Conservation (phyloP, 805 yeast genomes). For the Dipodascopsis uninucleata region DNA sequence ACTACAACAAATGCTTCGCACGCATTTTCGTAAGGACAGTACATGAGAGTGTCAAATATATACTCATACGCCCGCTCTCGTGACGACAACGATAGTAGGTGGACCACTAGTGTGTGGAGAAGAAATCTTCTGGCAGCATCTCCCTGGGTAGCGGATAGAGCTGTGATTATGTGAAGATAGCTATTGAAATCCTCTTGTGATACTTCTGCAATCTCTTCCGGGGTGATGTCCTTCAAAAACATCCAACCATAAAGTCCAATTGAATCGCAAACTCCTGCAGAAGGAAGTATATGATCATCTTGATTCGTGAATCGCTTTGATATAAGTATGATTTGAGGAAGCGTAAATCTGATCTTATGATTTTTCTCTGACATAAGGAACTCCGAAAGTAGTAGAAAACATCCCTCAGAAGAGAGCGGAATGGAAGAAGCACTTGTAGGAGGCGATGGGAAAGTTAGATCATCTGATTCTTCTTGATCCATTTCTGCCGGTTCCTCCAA, state of each 20-base stretch:
- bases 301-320: conserved; percentile 24
- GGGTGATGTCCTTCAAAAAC: conserved; percentile 29
- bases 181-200: conserved; percentile 36
- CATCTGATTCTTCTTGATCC: conserved; percentile 38
- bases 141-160: conserved; percentile 38
- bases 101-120: conserved; percentile 59
- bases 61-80: conserved; percentile 58
- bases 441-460: conserved; percentile 39
- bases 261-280: conserved; percentile 37
- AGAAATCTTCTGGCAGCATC: conserved; percentile 43
- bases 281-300: conserved; percentile 30
- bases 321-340: conserved; percentile 27
- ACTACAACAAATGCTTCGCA: conserved; percentile 61
- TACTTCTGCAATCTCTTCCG: conserved; percentile 34
- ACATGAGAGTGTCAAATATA: conserved; percentile 57
- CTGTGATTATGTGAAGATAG: conserved; percentile 44
- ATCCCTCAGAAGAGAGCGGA: conserved; percentile 36
- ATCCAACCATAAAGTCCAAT: conserved; percentile 38
- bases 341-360: conserved; percentile 16
- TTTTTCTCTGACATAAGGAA: conserved; percentile 28
- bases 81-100: conserved; percentile 55
- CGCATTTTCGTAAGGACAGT: conserved; percentile 62
- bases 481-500: conserved; percentile 33
- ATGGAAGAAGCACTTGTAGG: conserved; percentile 19
- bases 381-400: conserved; percentile 36